These are phyloP conservation scores for Trichocladium uniseriatum DNA, from an alignment of 495 filamentous ascomycete genomes.

Conservation along the genomic window DNA sequence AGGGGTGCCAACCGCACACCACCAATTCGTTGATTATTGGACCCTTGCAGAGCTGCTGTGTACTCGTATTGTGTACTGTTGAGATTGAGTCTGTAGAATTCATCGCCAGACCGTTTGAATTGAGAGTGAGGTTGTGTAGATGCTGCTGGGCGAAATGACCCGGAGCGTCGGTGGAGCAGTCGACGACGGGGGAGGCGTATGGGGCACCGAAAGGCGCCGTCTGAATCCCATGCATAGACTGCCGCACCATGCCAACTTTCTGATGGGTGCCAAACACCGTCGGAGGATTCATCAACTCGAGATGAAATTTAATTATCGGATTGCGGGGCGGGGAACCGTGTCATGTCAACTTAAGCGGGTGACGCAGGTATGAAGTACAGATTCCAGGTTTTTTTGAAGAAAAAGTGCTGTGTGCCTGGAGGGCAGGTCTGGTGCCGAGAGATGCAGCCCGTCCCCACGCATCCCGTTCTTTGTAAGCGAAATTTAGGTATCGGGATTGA, in stretches of 20 bases:
- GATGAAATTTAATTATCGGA: conserved; percentile 8
- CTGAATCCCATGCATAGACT: background rate
- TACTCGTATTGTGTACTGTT: too few species aligned
- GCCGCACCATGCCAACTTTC: conserved; percentile 1
- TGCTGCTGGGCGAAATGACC: too few species aligned
- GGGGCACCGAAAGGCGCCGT: background rate
- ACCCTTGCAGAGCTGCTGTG: background rate
- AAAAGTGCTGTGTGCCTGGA: too few species aligned
- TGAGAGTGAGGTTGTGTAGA: too few species aligned
- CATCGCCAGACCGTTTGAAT: too few species aligned
- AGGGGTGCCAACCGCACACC: background rate
- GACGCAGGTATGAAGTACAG: conserved; percentile 20
- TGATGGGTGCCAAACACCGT: background rate
- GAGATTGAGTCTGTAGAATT: too few species aligned
- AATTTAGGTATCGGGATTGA: too few species aligned
- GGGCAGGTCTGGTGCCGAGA: too few species aligned
- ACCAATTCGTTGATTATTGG: background rate
- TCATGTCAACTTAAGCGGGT: background rate
- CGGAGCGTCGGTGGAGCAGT: background rate
- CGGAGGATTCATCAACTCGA: background rate
- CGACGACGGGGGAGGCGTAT: background rate
- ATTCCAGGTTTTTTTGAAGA: too few species aligned
- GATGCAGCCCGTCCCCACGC: too few species aligned
- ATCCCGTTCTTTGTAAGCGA: too few species aligned
- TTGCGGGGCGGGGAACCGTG: background rate